Base-by-base conservation (phyloP, 495 filamentous ascomycete genomes). In the Podospora anserina region DNA sequence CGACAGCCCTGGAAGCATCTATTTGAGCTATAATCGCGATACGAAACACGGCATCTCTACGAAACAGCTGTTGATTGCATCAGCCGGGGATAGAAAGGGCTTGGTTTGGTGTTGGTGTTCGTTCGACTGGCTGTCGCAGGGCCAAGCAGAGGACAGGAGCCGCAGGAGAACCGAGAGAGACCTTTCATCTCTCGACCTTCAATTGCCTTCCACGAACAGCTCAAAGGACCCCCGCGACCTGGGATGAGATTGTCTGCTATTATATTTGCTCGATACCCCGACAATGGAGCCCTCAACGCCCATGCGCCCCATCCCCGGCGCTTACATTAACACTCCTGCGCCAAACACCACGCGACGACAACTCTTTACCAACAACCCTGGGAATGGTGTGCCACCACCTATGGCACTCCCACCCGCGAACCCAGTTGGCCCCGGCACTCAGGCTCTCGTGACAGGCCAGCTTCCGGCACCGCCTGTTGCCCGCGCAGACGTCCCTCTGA, bases 281-380 rank as follows among this genome's bases (percentile, higher is more conserved):
- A 82, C 86, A 73, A 91, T 89, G 78, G 82, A 88, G 61, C 84
- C 88, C 60, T 83, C 82, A 11, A 92, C 91, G 30, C 90, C 86
- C 64, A 84, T 85, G 79, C 85, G 85, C 79, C 85, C 83, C 60
- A 78, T 92, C 67, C 91, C 91, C 59, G 91, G 91, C 72, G 88
- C 90, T 72, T 93, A 85, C 73, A 78, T 91, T 68, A 87, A 90
- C 78, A 93, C 90, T 1, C 91, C 91, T 62, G 89, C 88, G 60
- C 74, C 77, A 0, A 67, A 67, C 1, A 71, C 67, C 13, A 76
- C 77, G 6, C 81, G 81, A 44, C 78, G 78, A 32, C 71, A 81
- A 44, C 70, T 74, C 68, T 85, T 86, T 67, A 63, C 68, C 56
- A 75, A 72, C 26, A 6, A 54, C 4, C 55, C 71, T 5, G 68